Evolutionary conservation across 768 basidiomycete species (phyloP).

Genomic region (Crepidotus variabilis): DNA sequence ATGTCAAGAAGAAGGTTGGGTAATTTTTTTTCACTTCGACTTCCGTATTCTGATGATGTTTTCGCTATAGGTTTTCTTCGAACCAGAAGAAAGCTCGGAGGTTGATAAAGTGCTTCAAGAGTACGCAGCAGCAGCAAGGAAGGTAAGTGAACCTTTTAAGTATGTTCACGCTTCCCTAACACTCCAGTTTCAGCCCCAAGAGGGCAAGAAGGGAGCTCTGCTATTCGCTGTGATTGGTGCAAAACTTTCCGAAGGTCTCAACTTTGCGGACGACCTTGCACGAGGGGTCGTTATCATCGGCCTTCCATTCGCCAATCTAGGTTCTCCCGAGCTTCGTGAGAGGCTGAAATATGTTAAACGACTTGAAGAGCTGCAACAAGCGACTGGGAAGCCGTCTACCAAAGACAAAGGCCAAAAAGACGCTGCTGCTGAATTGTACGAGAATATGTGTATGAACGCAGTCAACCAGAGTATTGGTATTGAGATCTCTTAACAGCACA

Average conservation of each 20-base stretch:
- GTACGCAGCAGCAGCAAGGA: constrained; percentile 53
- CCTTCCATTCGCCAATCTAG: constrained; percentile 88
- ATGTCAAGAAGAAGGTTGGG: constrained; percentile 69
- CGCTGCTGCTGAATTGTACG: constrained; percentile 80
- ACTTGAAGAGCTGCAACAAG: constrained; percentile 40
- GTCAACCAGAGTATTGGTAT: constrained; percentile 97
- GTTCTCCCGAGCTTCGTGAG: constrained; percentile 88
- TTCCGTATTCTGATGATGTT: neutral
- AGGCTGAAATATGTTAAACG: constrained; percentile 84
- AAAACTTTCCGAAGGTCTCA: constrained; percentile 91
- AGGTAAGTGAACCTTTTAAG: constrained; percentile 6
- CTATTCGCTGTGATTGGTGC: constrained; percentile 95
- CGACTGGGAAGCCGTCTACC: constrained; percentile 11
- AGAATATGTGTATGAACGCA: constrained; percentile 89
- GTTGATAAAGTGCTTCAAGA: constrained; percentile 76
- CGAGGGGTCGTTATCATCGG: constrained; percentile 86
- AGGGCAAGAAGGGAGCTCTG: constrained; percentile 61
- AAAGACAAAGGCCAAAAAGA: constrained; percentile 45
- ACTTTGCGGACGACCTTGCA: constrained; percentile 76
- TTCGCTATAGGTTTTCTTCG: constrained; percentile 71
- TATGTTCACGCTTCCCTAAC: neutral
- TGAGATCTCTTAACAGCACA: neutral
- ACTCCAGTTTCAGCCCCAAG: constrained; percentile 7
- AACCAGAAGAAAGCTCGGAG: constrained; percentile 67
- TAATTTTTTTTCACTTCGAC: constrained; percentile 22